Percentiles rank a stretch among this genome's conserved stretches.
Evolutionary conservation across 2,329 filamentous ascomycete species (phyloP).

Genomic region (Pezicula radicicola): DNA sequence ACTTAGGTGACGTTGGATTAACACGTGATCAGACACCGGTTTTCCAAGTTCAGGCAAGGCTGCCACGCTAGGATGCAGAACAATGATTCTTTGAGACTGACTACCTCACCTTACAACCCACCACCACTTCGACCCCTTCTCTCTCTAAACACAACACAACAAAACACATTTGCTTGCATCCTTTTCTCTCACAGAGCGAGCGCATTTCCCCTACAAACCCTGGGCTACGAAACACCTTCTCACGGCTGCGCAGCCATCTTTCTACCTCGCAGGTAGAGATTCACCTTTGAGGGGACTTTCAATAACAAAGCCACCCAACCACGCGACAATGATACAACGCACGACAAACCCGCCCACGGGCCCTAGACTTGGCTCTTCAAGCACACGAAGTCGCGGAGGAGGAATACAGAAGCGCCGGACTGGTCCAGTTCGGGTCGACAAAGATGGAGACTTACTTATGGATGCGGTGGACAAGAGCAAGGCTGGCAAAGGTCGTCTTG

Average conservation of each 20-base stretch:
- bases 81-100: too few species aligned
- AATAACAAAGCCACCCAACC: neutral
- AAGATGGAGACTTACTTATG: conserved; percentile 62
- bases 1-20: too few species aligned
- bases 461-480: conserved; percentile 33
- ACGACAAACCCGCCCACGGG: conserved; percentile 20
- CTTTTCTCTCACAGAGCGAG: too few species aligned
- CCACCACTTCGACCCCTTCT: too few species aligned
- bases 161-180: too few species aligned
- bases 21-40: too few species aligned
- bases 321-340: conserved; percentile 12
- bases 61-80: too few species aligned
- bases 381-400: conserved; percentile 33
- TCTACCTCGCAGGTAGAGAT: neutral
- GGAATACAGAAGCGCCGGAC: conserved; percentile 48
- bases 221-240: too few species aligned
- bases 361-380: conserved; percentile 20
- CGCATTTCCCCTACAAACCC: too few species aligned
- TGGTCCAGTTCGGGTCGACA: conserved; percentile 43
- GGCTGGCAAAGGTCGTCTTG: conserved; percentile 22
- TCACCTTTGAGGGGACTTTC: neutral
- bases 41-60: too few species aligned
- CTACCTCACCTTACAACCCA: too few species aligned
- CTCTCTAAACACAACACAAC: too few species aligned
- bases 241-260: neutral